Percentiles rank a stretch among this genome's conserved stretches.
Evolutionary conservation across 495 filamentous ascomycete species (phyloP).

Genomic region (Podospora sp.): DNA sequence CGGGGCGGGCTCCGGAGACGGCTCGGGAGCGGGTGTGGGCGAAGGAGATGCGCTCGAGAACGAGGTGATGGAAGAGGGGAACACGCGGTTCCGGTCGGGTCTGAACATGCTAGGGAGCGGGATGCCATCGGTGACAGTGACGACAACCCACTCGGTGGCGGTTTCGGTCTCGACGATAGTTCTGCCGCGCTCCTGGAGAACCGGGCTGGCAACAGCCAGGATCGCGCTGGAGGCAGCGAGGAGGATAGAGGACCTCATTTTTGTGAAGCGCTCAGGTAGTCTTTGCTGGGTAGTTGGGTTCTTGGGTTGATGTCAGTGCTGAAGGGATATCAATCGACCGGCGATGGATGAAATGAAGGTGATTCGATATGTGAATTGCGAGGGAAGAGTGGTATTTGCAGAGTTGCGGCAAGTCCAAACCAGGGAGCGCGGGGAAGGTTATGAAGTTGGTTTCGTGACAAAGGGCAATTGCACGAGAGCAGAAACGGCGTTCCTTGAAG

Average conservation of each 20-base stretch:
- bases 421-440: neutral
- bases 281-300: constrained; percentile 14
- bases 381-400: neutral
- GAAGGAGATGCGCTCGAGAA: constrained; percentile 20
- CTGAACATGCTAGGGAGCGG: constrained; percentile 29
- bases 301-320: constrained; percentile 21
- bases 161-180: constrained; percentile 58
- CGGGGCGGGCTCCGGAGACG: constrained; percentile 21
- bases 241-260: constrained; percentile 71
- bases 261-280: constrained; percentile 34
- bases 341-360: constrained; percentile 16
- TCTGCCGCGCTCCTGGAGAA: constrained; percentile 58
- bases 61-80: constrained; percentile 6
- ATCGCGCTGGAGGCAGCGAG: constrained; percentile 64
- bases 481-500: neutral
- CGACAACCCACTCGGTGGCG: constrained; percentile 62
- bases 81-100: constrained; percentile 14
- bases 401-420: neutral
- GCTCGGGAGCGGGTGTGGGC: constrained; percentile 13
- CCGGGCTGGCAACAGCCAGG: constrained; percentile 61
- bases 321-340: constrained; percentile 13
- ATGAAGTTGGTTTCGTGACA: neutral
- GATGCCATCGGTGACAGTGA: constrained; percentile 58
- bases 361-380: constrained; percentile 16
- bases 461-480: constrained; percentile 6